A percentile compares a stretch with the other conserved stretches of the same genome.
Evolutionary conservation across 306 rosid species (phyloP).

Genomic region (Ochetophila trinervis): DNA sequence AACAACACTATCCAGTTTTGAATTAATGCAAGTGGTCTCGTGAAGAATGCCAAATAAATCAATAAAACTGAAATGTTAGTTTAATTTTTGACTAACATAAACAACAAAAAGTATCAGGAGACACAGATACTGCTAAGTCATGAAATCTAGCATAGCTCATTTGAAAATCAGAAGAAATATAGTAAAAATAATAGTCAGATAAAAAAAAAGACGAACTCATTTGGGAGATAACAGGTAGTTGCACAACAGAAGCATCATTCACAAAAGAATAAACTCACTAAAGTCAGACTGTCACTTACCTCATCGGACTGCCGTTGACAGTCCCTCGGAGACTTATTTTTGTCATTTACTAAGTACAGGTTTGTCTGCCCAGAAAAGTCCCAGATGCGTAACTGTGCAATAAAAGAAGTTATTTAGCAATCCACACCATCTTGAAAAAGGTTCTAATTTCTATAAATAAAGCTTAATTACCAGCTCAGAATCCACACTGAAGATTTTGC

Average conservation of each 20-base stretch:
- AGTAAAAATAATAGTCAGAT: neutral
- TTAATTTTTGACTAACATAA: neutral
- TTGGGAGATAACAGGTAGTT: neutral
- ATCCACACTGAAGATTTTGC: constrained; percentile 81
- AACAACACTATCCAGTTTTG: neutral
- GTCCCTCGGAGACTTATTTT: constrained; percentile 43
- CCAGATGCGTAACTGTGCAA: constrained; percentile 82
- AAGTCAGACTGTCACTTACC: constrained; percentile 37
- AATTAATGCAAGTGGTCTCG: neutral
- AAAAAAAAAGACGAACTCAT: neutral
- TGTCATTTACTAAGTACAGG: constrained; percentile 43
- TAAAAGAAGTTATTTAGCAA: constrained; percentile 24
- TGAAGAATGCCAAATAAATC: neutral
- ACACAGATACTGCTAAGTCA: neutral
- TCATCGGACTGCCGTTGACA: constrained; percentile 71
- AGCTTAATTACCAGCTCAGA: constrained; percentile 71
- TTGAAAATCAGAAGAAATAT: neutral
- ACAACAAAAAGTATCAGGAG: neutral
- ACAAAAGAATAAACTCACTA: constrained; percentile 2
- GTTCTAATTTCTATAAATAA: constrained; percentile 16
- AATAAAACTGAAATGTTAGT: neutral
- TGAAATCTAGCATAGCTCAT: neutral
- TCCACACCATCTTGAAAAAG: constrained; percentile 31
- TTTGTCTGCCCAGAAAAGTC: constrained; percentile 85
- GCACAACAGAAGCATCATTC: neutral